Percentiles rank a stretch among this genome's conserved stretches.
These are phyloP conservation scores for Leccinum pachyderme DNA, from an alignment of 1,284 basidiomycete genomes.

Conservation along the genomic window DNA sequence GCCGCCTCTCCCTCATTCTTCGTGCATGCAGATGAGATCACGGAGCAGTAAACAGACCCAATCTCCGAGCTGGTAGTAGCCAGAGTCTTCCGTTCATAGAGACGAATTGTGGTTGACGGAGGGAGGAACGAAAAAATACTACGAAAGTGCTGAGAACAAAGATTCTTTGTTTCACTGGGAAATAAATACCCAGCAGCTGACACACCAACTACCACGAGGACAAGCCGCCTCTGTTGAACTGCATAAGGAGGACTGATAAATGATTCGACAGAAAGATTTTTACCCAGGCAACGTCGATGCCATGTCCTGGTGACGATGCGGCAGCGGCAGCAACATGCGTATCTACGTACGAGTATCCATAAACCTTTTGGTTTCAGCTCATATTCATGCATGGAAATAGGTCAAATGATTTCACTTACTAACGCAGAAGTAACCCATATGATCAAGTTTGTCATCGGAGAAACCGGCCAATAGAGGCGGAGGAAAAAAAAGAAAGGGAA, in stretches of 20 bases:
- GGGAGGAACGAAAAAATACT: conserved; percentile 70
- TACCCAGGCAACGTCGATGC: conserved; percentile 66
- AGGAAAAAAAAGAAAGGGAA: conserved; percentile 71
- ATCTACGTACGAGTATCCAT: conserved; percentile 75
- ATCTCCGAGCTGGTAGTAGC: conserved; percentile 62
- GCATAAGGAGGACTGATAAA: neutral
- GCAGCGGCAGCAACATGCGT: conserved; percentile 38
- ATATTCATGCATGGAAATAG: neutral
- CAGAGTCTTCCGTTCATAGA: conserved; percentile 62
- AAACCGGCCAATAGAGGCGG: conserved; percentile 73
- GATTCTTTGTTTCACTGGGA: neutral
- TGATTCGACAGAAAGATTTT: conserved; percentile 11
- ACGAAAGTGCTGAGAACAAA: conserved; percentile 6
- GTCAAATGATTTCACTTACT: conserved; percentile 37
- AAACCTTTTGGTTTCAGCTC: conserved; percentile 41
- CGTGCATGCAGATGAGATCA: conserved; percentile 62
- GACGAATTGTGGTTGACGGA: conserved; percentile 65
- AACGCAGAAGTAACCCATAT: conserved; percentile 70
- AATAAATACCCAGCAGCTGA: conserved; percentile 57
- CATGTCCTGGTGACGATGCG: conserved; percentile 53
- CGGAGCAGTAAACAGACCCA: conserved; percentile 64
- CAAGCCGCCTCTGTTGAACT: conserved; percentile 51
- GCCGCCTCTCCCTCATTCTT: conserved; percentile 38
- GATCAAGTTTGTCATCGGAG: conserved; percentile 72
- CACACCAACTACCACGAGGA: conserved; percentile 62